These are phyloP conservation scores for Cryptococcus sp. DNA, from an alignment of 1,284 basidiomycete genomes.

Conservation along the genomic window DNA sequence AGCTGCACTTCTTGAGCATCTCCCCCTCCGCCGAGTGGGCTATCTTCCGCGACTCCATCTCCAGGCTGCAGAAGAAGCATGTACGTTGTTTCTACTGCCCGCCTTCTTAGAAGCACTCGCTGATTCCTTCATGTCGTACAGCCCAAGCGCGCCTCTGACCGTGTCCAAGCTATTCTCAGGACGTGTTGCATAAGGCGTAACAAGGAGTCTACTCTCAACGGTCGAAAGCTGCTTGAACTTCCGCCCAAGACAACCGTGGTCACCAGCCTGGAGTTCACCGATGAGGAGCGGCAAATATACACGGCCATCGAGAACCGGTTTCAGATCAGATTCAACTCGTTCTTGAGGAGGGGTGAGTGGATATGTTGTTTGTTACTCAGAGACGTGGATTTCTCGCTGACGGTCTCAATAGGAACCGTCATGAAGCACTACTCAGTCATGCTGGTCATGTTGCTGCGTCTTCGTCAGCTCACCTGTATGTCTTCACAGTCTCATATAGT, in stretches of 20 bases:
- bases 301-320: slow-evolving; percentile 40
- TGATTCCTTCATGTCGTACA: background rate
- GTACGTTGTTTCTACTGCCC: background rate
- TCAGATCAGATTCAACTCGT: slow-evolving; percentile 45
- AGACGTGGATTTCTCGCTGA: background rate
- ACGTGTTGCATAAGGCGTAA: slow-evolving; percentile 40
- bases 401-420: slow-evolving; percentile 33
- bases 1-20: slow-evolving; percentile 35
- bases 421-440: slow-evolving; percentile 45
- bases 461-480: slow-evolving; percentile 34
- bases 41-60: slow-evolving; percentile 33
- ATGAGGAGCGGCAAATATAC: slow-evolving; percentile 49
- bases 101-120: background rate
- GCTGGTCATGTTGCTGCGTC: slow-evolving; percentile 41
- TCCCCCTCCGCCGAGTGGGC: slow-evolving; percentile 27
- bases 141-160: slow-evolving; percentile 12
- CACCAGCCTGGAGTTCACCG: slow-evolving; percentile 37
- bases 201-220: slow-evolving; percentile 46
- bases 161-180: slow-evolving; percentile 19
- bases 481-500: background rate
- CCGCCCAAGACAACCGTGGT: slow-evolving; percentile 39
- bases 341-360: slow-evolving; percentile 29
- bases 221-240: slow-evolving; percentile 39
- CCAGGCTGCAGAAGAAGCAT: slow-evolving; percentile 25
- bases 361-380: background rate